phyloP scores from a whole-genome alignment of 768 basidiomycete genomes.

The Mycena haematopus region DNA sequence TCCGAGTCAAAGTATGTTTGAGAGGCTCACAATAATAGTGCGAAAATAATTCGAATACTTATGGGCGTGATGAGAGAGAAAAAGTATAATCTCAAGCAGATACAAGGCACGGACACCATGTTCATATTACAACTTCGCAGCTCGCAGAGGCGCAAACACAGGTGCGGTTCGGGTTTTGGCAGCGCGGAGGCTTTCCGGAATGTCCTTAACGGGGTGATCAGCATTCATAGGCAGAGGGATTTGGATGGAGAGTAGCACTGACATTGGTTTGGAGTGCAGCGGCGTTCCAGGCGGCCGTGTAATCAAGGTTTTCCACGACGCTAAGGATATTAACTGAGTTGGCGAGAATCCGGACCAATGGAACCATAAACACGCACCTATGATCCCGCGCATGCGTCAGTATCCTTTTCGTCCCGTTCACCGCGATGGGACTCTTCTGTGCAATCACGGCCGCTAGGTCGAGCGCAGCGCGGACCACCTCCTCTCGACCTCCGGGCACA shows the following conservation, averaged over 20 bases:
- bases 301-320: slow-evolving; percentile 49
- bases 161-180: background rate
- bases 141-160: slow-evolving; percentile 3
- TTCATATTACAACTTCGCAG: background rate
- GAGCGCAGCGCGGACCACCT: slow-evolving; percentile 70
- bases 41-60: no score
- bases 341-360: background rate
- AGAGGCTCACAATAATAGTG: no score
- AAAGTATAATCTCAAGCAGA: no score
- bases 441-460: slow-evolving; percentile 70
- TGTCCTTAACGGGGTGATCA: background rate
- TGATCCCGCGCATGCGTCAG: slow-evolving; percentile 61
- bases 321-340: slow-evolving; percentile 28
- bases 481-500: slow-evolving; percentile 58
- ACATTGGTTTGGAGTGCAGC: slow-evolving; percentile 50
- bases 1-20: no score
- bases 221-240: background rate
- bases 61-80: no score
- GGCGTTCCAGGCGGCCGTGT: slow-evolving; percentile 53
- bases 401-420: slow-evolving; percentile 69
- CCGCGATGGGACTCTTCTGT: slow-evolving; percentile 80
- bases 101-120: no score
- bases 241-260: background rate
- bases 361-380: slow-evolving; percentile 38
- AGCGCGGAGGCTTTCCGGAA: slow-evolving; percentile 12